Evolutionary conservation across 2,329 filamentous ascomycete species (phyloP).

Genomic region (Cladophialophora exuberans): DNA sequence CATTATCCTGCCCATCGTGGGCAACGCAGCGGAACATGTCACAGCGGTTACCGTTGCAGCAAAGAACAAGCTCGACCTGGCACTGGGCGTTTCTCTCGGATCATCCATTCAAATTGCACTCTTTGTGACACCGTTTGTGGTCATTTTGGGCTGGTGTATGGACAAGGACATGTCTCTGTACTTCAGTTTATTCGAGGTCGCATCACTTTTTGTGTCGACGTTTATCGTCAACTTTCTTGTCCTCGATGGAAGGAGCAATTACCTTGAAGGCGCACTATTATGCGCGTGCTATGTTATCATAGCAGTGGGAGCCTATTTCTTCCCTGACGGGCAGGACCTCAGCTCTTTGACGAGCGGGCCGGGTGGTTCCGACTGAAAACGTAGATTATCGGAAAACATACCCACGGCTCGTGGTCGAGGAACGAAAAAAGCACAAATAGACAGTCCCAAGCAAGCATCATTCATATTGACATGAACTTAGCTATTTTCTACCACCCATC

Average conservation of each 20-base stretch:
- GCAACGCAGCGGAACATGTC: constrained; percentile 68
- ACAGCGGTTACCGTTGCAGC: constrained; percentile 64
- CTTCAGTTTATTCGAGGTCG: constrained; percentile 87
- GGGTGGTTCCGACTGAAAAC: not conserved
- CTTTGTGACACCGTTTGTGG: constrained; percentile 62
- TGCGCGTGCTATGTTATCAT: constrained; percentile 66
- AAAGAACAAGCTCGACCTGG: constrained; percentile 70
- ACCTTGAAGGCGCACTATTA: constrained; percentile 64
- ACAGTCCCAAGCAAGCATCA: not conserved
- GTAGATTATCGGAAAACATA: no score
- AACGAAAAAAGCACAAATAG: no score
- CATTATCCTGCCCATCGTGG: constrained; percentile 67
- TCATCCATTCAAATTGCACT: constrained; percentile 68
- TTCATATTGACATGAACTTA: not conserved
- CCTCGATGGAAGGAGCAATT: constrained; percentile 61
- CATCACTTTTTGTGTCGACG: constrained; percentile 59
- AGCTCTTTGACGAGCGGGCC: constrained; percentile 28
- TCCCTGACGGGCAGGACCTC: constrained; percentile 31
- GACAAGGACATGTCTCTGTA: constrained; percentile 72
- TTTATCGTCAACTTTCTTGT: constrained; percentile 65
- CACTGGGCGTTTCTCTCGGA: constrained; percentile 68
- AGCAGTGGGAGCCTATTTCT: constrained; percentile 49
- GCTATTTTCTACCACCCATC: not conserved
- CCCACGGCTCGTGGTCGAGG: no score
- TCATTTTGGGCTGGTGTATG: constrained; percentile 66